Base-by-base conservation (phyloP, 1,284 basidiomycete genomes). In the Fistulinella cinereoalba region DNA sequence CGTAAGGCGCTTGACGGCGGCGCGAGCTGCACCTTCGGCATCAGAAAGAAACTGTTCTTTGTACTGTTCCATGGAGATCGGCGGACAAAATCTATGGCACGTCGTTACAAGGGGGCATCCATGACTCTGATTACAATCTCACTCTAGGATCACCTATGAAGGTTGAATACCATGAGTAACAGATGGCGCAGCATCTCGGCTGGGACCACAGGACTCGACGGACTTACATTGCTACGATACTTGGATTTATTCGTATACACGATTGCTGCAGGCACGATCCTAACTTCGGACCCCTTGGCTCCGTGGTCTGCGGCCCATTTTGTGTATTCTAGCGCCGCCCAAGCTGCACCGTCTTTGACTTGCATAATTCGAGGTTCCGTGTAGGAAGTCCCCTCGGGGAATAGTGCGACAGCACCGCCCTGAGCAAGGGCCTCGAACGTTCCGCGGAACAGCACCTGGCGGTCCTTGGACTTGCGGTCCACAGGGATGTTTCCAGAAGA, bases 401-500 rank as follows among this genome's bases (percentile, higher is more conserved):
- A 98, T 33, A 98, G 75, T 6, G 92, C 95, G 44, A 98, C 90
- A 18, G 83, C 87, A 51, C 87, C 80, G 19, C 86, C 89, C 15
- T 74, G 72, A 11, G 84, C 77, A 39, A 98, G 77, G 2, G 88
- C 88, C 55, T 94, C 86, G 58, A 97, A 88, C 0, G 94, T 97
- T 21, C 92, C 89, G 51, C 80, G 79, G 71, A 97, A 96, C n/a
- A 98, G 74, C 25, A 82, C 77, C 54, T 89, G 88, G 51, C 92
- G 86, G 71, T 96, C 90, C 71, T 91, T 94, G 54, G 77, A 90
- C 71, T 91, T 92, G 47, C 95, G 81, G 67, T 97, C 94, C 34
- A 98, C 95, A 27, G 94, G 93, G 54, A 98, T 95, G 66, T 97
- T 97, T 16, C 96, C 93, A 5, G 93, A 88, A 51, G 88, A 88